Percentiles rank a stretch among this genome's conserved stretches.
phyloP scores from a whole-genome alignment of 345 rosid species.

The Populus alba region DNA sequence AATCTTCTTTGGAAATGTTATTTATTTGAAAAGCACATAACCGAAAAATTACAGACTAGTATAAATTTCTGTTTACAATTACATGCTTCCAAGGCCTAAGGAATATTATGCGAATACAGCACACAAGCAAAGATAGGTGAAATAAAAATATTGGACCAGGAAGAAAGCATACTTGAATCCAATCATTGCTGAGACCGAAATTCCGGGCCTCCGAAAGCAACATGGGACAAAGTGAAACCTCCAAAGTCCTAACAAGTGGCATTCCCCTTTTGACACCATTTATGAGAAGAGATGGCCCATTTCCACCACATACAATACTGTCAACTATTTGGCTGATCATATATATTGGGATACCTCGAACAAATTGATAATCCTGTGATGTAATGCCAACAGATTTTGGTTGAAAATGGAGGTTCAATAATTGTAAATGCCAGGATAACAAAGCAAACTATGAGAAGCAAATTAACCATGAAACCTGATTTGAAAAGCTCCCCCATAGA shows the following conservation, averaged over 20 bases:
- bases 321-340: constrained; percentile 70
- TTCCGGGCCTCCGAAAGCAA: constrained; percentile 92
- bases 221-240: constrained; percentile 78
- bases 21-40: too few species aligned
- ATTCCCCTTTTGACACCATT: constrained; percentile 80
- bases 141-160: not conserved
- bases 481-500: constrained; percentile 90
- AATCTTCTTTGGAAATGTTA: too few species aligned
- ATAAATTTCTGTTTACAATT: too few species aligned
- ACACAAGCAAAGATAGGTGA: too few species aligned
- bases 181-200: constrained; percentile 74
- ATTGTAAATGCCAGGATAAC: constrained; percentile 9
- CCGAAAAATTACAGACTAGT: too few species aligned
- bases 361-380: constrained; percentile 82
- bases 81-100: too few species aligned
- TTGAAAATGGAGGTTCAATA: constrained; percentile 33
- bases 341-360: constrained; percentile 77
- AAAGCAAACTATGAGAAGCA: constrained; percentile 12
- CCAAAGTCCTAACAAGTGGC: constrained; percentile 85
- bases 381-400: constrained; percentile 56
- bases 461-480: constrained; percentile 51
- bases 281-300: constrained; percentile 67
- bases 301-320: constrained; percentile 62
- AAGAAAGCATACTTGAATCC: constrained; percentile 65
- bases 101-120: too few species aligned